Conservation (phyloP, 2,329 filamentous ascomycete species). For the Emergomyces orientalis region DNA sequence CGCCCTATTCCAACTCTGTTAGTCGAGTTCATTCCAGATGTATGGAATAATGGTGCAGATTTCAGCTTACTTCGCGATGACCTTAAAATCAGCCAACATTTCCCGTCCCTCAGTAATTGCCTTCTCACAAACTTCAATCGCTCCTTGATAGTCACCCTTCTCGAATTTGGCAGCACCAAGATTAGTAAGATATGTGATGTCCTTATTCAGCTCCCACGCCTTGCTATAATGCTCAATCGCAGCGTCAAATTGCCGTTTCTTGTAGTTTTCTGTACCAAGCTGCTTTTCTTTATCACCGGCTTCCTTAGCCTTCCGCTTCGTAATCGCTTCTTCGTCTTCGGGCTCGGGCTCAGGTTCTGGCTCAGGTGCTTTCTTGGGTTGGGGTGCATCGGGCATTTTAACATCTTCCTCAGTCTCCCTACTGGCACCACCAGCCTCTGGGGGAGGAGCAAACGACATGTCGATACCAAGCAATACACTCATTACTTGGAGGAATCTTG, state of each 20-base stretch:
- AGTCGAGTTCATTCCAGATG: slow-evolving; percentile 7
- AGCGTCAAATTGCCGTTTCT: slow-evolving; percentile 93
- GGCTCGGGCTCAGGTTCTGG: slow-evolving; percentile 51
- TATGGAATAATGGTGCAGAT: neutral
- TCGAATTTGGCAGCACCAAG: slow-evolving; percentile 89
- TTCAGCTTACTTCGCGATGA: slow-evolving; percentile 69
- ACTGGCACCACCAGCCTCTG: slow-evolving; percentile 37
- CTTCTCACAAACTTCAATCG: slow-evolving; percentile 77
- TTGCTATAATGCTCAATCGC: slow-evolving; percentile 91
- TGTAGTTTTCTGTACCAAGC: slow-evolving; percentile 88
- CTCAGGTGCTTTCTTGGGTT: slow-evolving; percentile 34
- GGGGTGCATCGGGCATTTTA: slow-evolving; percentile 63
- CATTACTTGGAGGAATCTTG: slow-evolving; percentile 86
- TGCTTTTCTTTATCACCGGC: slow-evolving; percentile 92
- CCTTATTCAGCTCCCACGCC: slow-evolving; percentile 89
- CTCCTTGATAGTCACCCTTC: slow-evolving; percentile 85
- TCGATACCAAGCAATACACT: slow-evolving; percentile 90
- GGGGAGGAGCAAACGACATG: slow-evolving; percentile 60
- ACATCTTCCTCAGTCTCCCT: slow-evolving; percentile 60
- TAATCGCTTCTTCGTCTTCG: slow-evolving; percentile 71
- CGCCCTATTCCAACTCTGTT: slow-evolving; percentile 40
- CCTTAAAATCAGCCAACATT: slow-evolving; percentile 92
- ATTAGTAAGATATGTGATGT: slow-evolving; percentile 97
- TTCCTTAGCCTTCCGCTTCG: slow-evolving; percentile 83
- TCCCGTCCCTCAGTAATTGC: slow-evolving; percentile 84